These are phyloP conservation scores for Seiridium unicorne DNA, from an alignment of 2,329 filamentous ascomycete species.

Conservation along the genomic window DNA sequence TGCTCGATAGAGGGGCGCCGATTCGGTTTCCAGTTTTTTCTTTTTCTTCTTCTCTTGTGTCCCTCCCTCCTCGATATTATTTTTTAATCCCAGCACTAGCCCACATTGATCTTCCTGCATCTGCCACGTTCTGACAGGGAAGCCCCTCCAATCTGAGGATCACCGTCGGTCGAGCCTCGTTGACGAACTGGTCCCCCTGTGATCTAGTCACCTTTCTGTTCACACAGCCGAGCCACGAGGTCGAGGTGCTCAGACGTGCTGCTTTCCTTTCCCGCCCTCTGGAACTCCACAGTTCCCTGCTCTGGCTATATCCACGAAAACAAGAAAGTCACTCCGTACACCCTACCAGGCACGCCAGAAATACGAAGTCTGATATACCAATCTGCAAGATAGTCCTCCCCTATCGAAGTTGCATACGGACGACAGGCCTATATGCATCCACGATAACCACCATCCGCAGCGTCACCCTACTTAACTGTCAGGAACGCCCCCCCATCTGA, in stretches of 20 bases:
- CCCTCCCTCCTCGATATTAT: neutral
- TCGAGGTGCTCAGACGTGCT: slow-evolving; percentile 10
- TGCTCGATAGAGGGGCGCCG: neutral
- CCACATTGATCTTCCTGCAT: slow-evolving; percentile 9
- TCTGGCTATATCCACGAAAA: slow-evolving; percentile 6
- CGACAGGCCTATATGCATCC: slow-evolving; percentile 9
- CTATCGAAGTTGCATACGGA: slow-evolving; percentile 3
- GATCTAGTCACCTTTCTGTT: slow-evolving; percentile 8
- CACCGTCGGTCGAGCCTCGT: slow-evolving; percentile 9
- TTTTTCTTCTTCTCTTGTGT: slow-evolving; percentile 6
- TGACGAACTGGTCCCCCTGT: slow-evolving; percentile 5
- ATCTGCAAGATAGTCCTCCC: slow-evolving; percentile 6
- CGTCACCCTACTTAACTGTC: slow-evolving; percentile 10
- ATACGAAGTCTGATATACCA: slow-evolving; percentile 6
- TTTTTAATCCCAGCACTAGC: slow-evolving; percentile 9
- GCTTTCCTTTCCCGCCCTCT: slow-evolving; percentile 7
- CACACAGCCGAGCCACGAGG: slow-evolving; percentile 7
- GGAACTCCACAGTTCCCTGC: slow-evolving; percentile 10
- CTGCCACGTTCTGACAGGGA: slow-evolving; percentile 13
- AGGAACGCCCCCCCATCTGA: slow-evolving; percentile 8
- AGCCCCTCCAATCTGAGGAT: slow-evolving; percentile 9
- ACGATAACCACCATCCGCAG: slow-evolving; percentile 6
- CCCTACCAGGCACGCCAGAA: slow-evolving; percentile 1
- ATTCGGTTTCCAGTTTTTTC: neutral
- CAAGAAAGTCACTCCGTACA: slow-evolving; percentile 5